Base-by-base conservation (phyloP, 305 asterid genomes). In the Rubia tinctorum region DNA sequence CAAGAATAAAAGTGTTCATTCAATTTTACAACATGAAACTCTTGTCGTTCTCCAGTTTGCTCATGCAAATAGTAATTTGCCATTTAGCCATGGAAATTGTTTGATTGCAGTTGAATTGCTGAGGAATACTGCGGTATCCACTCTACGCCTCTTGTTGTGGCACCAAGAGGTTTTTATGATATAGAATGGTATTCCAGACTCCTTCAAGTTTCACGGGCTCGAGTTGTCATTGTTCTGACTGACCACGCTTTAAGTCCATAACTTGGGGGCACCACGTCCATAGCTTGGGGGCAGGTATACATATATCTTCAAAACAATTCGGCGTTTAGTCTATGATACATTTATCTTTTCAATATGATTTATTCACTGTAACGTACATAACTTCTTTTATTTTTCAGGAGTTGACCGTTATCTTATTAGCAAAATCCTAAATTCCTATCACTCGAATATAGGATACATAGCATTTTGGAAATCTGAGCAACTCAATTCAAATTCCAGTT, bases 121-220 rank as follows among this genome's bases (percentile, higher is more conserved):
- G 84, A 84, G 69, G 63, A 86, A 75, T 88, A 90, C 71, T 55
- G 40, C 67, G 81, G 86, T 59, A 66, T 77, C 69, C 79, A 14
- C 39, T 76, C 78, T 25, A 85, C 73, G 78, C 96, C 98, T 53
- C 79, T 71, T 71, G 75, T 95, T 40, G 47, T 92, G 76, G 96
- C 98, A 44, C 99, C 99, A 0, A 97, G 98, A 78, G 98, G 99
- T 10, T 95, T 95, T 86, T 95, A 83, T 49, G 95, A 89, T 20
- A 86, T 84, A 82, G 75, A 73, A 68, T 95, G 99, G 99, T 95
- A 84, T 58, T 73, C 87, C 68, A 73, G 79, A 74, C 77, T 92
- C 75, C 94, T 95, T 72, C 84, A 82, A 77, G 86, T 72, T 77
- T 90, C 99, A 0, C 98, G 98, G 47, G 89, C 92, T 67, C 62